Percentiles rank a stretch among this genome's conserved stretches.
Conservation (phyloP, 2,329 filamentous ascomycete species). For the Xylaria sp. region DNA sequence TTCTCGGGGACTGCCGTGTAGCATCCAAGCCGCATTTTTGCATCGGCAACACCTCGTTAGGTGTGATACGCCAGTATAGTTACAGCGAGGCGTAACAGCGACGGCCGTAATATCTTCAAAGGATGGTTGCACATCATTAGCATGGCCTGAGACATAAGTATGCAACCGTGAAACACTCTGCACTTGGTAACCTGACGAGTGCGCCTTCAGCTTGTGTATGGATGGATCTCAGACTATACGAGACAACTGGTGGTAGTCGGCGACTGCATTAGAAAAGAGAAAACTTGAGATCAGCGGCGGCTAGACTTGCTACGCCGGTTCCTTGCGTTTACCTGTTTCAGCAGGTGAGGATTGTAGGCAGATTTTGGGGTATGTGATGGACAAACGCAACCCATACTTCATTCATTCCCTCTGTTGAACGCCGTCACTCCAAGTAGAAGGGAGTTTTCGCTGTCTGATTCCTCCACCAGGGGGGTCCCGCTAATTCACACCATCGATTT, state of each 20-base stretch:
- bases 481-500: neutral
- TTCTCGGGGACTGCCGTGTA: neutral
- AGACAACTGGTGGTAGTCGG: neutral
- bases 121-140: neutral
- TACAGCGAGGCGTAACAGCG: neutral
- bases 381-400: neutral
- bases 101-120: neutral
- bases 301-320: neutral
- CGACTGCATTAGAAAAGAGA: neutral
- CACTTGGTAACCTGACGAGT: neutral
- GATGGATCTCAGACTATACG: neutral
- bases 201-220: neutral
- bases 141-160: neutral
- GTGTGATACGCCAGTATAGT: neutral
- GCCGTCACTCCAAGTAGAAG: neutral
- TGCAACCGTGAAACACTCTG: neutral
- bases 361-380: neutral
- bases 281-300: neutral
- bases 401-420: neutral
- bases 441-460: neutral
- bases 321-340: neutral
- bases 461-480: too few relatives aligned
- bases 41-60: neutral
- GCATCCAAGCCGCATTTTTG: neutral
- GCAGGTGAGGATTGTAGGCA: neutral